phyloP scores from a whole-genome alignment of 148 eudicot species.

The Camellia japonica region DNA sequence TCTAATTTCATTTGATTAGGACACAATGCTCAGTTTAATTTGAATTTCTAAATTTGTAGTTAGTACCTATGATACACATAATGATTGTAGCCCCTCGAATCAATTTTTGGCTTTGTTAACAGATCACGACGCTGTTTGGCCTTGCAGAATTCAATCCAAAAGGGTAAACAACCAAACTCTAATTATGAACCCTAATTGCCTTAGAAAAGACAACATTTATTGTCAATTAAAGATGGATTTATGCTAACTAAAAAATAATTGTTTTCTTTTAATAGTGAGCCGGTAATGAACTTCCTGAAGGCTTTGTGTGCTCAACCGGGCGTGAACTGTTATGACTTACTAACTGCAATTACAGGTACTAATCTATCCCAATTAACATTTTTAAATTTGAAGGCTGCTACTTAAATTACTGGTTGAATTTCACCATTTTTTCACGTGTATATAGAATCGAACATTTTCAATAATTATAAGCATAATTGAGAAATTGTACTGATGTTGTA shows the following conservation, averaged over 20 bases:
- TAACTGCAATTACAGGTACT: constrained; percentile 50
- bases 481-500: neutral
- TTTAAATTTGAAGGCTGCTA: too few relatives aligned
- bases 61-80: neutral
- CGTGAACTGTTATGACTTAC: constrained; percentile 50
- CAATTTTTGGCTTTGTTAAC: neutral
- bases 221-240: neutral
- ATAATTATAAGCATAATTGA: neutral
- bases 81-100: neutral
- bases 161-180: constrained; percentile 32
- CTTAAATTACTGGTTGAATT: too few relatives aligned
- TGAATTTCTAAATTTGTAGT: too few relatives aligned
- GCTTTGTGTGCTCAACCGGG: constrained; percentile 46
- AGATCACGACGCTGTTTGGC: constrained; percentile 43
- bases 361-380: neutral
- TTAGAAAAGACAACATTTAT: neutral
- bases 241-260: neutral
- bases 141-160: constrained; percentile 66
- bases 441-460: too few relatives aligned
- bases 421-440: too few relatives aligned
- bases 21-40: too few relatives aligned
- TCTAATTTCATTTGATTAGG: neutral
- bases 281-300: constrained; percentile 37
- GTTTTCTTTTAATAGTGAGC: constrained; percentile 22
- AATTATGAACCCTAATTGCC: neutral